Evolutionary conservation across 2,329 filamentous ascomycete species (phyloP).

Genomic region (Teratosphaeriaceae sp.): DNA sequence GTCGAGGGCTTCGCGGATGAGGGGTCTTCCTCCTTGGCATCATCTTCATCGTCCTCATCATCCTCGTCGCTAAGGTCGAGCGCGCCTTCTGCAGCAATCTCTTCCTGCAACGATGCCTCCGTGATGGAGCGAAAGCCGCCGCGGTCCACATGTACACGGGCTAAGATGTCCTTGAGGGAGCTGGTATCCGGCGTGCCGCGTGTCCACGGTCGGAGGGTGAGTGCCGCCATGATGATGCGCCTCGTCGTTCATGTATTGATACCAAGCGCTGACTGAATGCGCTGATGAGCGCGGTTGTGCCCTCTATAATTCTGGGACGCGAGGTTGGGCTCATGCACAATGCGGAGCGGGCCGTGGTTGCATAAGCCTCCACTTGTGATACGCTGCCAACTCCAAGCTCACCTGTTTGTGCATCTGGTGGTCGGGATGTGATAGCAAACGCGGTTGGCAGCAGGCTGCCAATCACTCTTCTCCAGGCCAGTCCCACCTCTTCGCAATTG

Average conservation of each 20-base stretch:
- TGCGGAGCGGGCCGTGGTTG: not conserved
- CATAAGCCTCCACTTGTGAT: not conserved
- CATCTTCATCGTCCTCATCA: constrained; percentile 24
- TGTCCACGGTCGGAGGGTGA: constrained; percentile 61
- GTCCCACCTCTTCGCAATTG: no score
- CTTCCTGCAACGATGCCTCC: constrained; percentile 63
- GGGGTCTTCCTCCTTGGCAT: constrained; percentile 17
- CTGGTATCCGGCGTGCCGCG: constrained; percentile 49
- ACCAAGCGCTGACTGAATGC: not conserved
- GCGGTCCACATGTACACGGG: constrained; percentile 69
- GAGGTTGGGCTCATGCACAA: not conserved
- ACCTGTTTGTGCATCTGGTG: not conserved
- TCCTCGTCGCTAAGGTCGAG: constrained; percentile 34
- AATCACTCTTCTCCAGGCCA: no score
- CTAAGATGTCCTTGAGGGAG: constrained; percentile 66
- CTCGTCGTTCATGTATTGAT: not conserved
- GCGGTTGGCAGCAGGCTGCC: not conserved
- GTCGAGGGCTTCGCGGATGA: constrained; percentile 15
- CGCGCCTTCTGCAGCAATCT: constrained; percentile 50
- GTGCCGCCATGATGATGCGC: constrained; percentile 22
- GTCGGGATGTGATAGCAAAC: constrained; percentile 1
- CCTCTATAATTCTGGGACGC: no score
- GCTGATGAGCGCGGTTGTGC: not conserved
- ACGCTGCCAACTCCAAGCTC: not conserved
- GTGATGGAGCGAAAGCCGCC: constrained; percentile 77